These are phyloP conservation scores for Penicillium sp. DNA, from an alignment of 2,329 filamentous ascomycete genomes.

Conservation along the genomic window DNA sequence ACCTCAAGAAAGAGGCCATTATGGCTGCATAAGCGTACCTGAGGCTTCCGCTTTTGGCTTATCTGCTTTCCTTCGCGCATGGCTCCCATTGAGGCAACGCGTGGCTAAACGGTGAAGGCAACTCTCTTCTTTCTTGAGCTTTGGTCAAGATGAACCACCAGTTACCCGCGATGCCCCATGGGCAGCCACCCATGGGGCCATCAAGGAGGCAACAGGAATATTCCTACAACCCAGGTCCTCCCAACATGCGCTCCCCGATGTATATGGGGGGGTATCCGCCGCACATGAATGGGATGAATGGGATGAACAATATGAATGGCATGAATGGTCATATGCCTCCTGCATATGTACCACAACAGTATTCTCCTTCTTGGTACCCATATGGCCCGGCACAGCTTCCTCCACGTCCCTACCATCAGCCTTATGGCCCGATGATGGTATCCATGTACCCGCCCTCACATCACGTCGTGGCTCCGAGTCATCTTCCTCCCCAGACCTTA, in stretches of 20 bases:
- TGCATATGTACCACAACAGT: constrained; percentile 46
- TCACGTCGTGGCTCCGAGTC: constrained; percentile 39
- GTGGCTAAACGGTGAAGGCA: constrained; percentile 40
- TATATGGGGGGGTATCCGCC: constrained; percentile 59
- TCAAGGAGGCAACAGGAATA: constrained; percentile 49
- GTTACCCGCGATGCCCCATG: constrained; percentile 46
- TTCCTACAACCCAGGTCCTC: constrained; percentile 43
- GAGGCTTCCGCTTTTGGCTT: constrained; percentile 17
- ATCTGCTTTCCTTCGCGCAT: constrained; percentile 33
- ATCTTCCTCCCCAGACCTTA: constrained; percentile 36
- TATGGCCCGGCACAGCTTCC: constrained; percentile 43
- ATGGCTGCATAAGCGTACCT: constrained; percentile 39
- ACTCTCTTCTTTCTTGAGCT: constrained; percentile 23
- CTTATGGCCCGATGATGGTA: constrained; percentile 46
- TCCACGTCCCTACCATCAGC: constrained; percentile 41
- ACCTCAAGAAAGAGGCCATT: constrained; percentile 23
- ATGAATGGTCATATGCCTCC: constrained; percentile 46
- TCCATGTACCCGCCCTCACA: constrained; percentile 46
- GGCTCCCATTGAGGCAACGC: constrained; percentile 43
- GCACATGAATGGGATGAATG: constrained; percentile 53
- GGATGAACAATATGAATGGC: constrained; percentile 1
- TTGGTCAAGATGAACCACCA: constrained; percentile 48
- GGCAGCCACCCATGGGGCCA: constrained; percentile 53
- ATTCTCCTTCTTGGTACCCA: constrained; percentile 46
- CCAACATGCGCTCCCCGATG: constrained; percentile 58